These are phyloP conservation scores for Zoysia matrella DNA, from an alignment of 202 grass and related monocot genomes.

Conservation along the genomic window DNA sequence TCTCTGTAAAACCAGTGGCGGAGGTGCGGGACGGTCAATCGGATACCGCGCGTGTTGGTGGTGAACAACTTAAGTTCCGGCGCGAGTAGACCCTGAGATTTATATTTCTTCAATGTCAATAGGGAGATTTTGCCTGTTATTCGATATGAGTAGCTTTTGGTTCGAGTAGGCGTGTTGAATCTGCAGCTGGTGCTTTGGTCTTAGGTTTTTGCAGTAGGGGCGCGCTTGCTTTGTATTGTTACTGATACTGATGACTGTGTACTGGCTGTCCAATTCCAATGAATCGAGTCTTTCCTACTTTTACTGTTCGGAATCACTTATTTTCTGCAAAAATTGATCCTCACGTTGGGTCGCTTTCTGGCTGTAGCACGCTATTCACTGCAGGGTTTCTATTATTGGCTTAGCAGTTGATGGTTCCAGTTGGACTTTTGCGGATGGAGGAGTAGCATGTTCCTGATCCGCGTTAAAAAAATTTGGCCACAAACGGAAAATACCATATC, in stretches of 20 bases:
- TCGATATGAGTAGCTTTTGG: too few relatives aligned
- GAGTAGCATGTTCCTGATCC: background rate
- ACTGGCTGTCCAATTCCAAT: background rate
- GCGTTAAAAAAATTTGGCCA: background rate
- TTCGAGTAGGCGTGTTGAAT: background rate
- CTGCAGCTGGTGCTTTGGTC: background rate
- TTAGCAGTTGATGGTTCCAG: background rate
- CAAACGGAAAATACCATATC: background rate
- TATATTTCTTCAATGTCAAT: too few relatives aligned
- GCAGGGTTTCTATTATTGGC: background rate
- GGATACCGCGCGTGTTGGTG: background rate
- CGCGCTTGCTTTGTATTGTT: too few relatives aligned
- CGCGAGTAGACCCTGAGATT: too few relatives aligned
- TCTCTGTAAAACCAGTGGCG: background rate
- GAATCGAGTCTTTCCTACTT: background rate
- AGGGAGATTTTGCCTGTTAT: too few relatives aligned
- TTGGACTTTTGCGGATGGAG: background rate
- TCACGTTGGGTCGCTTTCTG: background rate
- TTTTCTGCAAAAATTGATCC: background rate
- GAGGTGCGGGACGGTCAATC: background rate
- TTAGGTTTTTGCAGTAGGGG: too few relatives aligned
- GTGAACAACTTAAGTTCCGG: background rate
- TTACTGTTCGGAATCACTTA: conserved; percentile 5
- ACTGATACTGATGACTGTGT: background rate
- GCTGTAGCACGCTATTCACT: background rate